These are phyloP conservation scores for Amylocarpus encephaloides DNA, from an alignment of 2,329 filamentous ascomycete species.

Conservation along the genomic window DNA sequence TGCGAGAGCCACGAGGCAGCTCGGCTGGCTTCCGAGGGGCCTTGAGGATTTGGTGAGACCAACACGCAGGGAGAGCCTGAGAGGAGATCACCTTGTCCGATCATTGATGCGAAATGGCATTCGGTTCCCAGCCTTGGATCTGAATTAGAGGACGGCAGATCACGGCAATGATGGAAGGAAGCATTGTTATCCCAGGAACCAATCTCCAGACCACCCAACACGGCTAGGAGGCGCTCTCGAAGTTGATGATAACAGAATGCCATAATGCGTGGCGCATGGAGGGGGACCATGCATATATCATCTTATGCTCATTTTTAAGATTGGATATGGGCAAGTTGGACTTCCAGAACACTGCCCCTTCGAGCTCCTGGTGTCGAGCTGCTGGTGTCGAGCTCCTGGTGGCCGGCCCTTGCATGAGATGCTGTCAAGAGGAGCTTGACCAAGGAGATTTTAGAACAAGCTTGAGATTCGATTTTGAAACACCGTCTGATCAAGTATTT, in stretches of 20 bases:
- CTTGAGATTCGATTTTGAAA: background rate
- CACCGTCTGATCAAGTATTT: background rate
- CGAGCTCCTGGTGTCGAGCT: background rate
- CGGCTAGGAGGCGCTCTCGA: background rate
- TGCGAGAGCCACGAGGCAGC: background rate
- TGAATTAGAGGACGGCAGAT: background rate
- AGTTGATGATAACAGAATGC: slow-evolving; percentile 6
- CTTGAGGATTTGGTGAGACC: background rate
- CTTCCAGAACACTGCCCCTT: slow-evolving; percentile 9
- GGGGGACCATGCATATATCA: slow-evolving; percentile 1
- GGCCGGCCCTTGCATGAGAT: background rate
- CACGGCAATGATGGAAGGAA: background rate
- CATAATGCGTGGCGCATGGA: slow-evolving; percentile 4
- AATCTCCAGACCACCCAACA: slow-evolving; percentile 3
- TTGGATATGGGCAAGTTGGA: slow-evolving; percentile 3
- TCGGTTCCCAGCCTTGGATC: too few species aligned
- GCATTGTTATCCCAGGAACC: slow-evolving; percentile 2
- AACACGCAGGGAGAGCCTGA: too few species aligned
- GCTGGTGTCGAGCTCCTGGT: background rate
- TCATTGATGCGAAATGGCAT: background rate
- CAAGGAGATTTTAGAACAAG: too few species aligned
- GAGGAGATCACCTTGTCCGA: background rate
- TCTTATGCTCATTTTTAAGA: slow-evolving; percentile 1
- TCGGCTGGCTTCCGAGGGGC: background rate
- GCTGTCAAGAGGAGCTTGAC: too few species aligned